A percentile compares a stretch with the other conserved stretches of the same genome.
Evolutionary conservation across 2,329 filamentous ascomycete genomes (phyloP).

Genomic region (Aspergillus sp.): DNA sequence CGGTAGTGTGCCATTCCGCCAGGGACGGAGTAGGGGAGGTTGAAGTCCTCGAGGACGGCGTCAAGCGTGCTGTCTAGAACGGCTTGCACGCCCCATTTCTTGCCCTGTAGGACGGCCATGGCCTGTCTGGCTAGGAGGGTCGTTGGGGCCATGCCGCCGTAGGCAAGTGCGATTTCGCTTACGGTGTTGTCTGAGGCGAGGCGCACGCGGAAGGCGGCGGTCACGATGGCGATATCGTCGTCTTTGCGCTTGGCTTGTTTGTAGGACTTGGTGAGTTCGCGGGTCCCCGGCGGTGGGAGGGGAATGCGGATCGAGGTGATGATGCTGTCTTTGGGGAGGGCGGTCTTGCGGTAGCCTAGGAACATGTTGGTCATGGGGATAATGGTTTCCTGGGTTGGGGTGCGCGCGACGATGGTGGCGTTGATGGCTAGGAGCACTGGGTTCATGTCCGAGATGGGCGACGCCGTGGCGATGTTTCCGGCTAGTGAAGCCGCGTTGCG

Average conservation of each 20-base stretch:
- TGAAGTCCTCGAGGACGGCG: conserved; percentile 74
- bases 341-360: conserved; percentile 76
- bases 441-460: conserved; percentile 86
- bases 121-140: conserved; percentile 75
- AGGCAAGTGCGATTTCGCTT: conserved; percentile 71
- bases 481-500: conserved; percentile 85
- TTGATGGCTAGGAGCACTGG: conserved; percentile 80
- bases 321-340: conserved; percentile 71
- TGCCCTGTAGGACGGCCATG: conserved; percentile 68
- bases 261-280: conserved; percentile 78
- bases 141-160: conserved; percentile 83
- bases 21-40: conserved; percentile 79
- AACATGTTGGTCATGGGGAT: conserved; percentile 84
- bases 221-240: conserved; percentile 90
- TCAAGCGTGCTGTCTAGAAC: conserved; percentile 81
- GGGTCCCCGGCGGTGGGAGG: conserved; percentile 62
- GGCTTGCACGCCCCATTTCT: conserved; percentile 69
- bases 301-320: conserved; percentile 79
- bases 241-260: conserved; percentile 91
- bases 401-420: conserved; percentile 72
- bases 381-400: conserved; percentile 64
- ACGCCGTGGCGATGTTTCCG: conserved; percentile 82
- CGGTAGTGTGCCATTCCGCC: conserved; percentile 90
- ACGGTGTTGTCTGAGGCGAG: conserved; percentile 66
- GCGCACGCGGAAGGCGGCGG: conserved; percentile 70